Evolutionary conservation across 1,284 basidiomycete genomes (phyloP), one percentile per base, ranked within the genome.

Genomic region (Pterulicium gracile): DNA sequence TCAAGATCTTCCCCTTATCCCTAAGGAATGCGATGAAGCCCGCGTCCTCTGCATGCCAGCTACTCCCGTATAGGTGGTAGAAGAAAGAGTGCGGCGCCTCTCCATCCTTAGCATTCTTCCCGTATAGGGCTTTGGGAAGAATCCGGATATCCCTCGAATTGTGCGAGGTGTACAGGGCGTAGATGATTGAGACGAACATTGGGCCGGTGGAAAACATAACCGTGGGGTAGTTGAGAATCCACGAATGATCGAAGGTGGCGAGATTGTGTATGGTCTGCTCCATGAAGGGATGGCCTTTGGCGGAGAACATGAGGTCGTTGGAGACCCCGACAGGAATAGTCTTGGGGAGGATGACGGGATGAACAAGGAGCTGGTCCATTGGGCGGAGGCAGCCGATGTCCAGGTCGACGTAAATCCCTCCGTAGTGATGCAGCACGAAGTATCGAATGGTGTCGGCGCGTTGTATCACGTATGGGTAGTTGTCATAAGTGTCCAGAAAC

Each of bases 191-290:
- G 19, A 97, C 65, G 68, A 93, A 90, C 90, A 94, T 91, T 61
- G 91, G 83, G 1, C 95, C 95, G 0, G 96, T 98, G 43, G 91
- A 92, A 69, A 98, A 98, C 95, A 98, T 98, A 68, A 98, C 95
- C 24, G 95, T 98, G 23, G 96, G 95, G 58, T 98, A 98, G 66
- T 97, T 94, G 58, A 92, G 79, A 46, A 96, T 63, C 79, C 90
- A 98, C 47, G 81, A 77, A 64, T 95, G 90, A 66, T 98, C 88
- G 62, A 95, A 98, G n/a, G 82, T 83, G 57, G 82, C 75, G 51
- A 98, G 79, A 55, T 84, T 91, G 67, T 95, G 85, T 55, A 98
- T 95, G 44, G 92, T 87, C 63, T 93, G 88, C 27, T 85, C 81
- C 71, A 98, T 79, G 69, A 98, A 93, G 1, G 90, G 86, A 55